Evolutionary conservation across 371 early-diverging fungal genomes (phyloP).

Genomic region (Polyrhizophydium stewartii): DNA sequence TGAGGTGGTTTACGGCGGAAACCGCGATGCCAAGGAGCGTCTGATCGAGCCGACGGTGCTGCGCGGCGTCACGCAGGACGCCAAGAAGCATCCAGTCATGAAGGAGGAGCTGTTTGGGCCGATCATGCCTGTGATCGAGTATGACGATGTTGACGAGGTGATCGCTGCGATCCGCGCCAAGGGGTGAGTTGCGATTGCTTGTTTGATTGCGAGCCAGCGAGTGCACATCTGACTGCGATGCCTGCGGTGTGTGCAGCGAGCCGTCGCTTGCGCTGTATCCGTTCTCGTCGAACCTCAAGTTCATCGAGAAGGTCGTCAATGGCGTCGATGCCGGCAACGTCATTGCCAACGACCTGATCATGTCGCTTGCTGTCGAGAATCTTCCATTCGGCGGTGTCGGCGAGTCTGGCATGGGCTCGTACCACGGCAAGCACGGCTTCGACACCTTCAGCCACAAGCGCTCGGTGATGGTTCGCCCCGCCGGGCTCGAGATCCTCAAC

Average conservation of each 20-base stretch:
- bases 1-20: conserved; percentile 29
- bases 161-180: conserved; percentile 56
- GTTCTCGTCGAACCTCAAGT: conserved; percentile 43
- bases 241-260: conserved; percentile 5
- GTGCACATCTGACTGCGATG: neutral
- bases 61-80: conserved; percentile 24
- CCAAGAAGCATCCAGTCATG: conserved; percentile 34
- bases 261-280: conserved; percentile 71
- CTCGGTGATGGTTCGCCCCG: neutral
- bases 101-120: conserved; percentile 56
- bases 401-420: conserved; percentile 79
- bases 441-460: conserved; percentile 6
- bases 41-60: conserved; percentile 39
- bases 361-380: conserved; percentile 33
- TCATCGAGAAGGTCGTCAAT: conserved; percentile 42
- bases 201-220: neutral
- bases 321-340: conserved; percentile 73
- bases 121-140: conserved; percentile 74
- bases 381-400: conserved; percentile 96
- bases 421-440: conserved; percentile 78
- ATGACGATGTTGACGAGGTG: conserved; percentile 66
- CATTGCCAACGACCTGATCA: conserved; percentile 74
- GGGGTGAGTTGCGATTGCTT: neutral
- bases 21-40: conserved; percentile 6
- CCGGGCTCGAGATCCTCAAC: neutral